These are phyloP conservation scores for Aspergillus ochraceus DNA, from an alignment of 2,329 filamentous ascomycete species.

Conservation along the genomic window DNA sequence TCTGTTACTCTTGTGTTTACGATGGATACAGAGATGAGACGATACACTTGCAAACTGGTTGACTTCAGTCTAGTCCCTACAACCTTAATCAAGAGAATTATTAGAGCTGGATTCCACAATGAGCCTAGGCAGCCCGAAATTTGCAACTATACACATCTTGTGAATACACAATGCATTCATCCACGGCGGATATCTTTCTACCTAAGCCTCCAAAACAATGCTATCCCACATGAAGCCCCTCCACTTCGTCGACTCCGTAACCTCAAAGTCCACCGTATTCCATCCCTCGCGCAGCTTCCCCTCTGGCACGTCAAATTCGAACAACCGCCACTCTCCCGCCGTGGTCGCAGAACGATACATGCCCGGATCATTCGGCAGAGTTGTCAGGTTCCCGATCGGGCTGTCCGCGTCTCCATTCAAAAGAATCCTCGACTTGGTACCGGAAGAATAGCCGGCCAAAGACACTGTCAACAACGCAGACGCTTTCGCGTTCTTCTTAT, in stretches of 20 bases:
- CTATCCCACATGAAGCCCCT: slow-evolving; percentile 47
- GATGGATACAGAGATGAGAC: no score
- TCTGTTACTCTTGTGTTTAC: no score
- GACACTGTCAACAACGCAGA: slow-evolving; percentile 44
- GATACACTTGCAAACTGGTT: no score
- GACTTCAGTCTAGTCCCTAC: no score
- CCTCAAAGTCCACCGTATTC: slow-evolving; percentile 40
- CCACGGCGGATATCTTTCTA: no score
- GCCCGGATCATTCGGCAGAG: slow-evolving; percentile 46
- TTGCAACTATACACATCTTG: no score
- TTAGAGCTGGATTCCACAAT: no score
- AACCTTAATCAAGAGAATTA: no score
- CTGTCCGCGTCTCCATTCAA: slow-evolving; percentile 44
- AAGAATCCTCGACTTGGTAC: slow-evolving; percentile 42
- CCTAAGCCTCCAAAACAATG: slow-evolving; percentile 20
- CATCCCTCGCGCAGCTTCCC: slow-evolving; percentile 30
- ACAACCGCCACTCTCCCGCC: slow-evolving; percentile 50
- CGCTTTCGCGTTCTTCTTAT: slow-evolving; percentile 6
- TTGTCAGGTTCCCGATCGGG: slow-evolving; percentile 38
- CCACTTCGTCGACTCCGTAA: slow-evolving; percentile 38
- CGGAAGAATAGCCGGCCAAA: slow-evolving; percentile 48
- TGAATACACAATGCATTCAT: no score
- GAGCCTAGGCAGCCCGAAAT: no score
- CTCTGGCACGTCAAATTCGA: slow-evolving; percentile 40
- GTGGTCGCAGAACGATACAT: slow-evolving; percentile 50